Base-by-base conservation (phyloP, 257 asterid species). In the Leptodermis oblonga region DNA sequence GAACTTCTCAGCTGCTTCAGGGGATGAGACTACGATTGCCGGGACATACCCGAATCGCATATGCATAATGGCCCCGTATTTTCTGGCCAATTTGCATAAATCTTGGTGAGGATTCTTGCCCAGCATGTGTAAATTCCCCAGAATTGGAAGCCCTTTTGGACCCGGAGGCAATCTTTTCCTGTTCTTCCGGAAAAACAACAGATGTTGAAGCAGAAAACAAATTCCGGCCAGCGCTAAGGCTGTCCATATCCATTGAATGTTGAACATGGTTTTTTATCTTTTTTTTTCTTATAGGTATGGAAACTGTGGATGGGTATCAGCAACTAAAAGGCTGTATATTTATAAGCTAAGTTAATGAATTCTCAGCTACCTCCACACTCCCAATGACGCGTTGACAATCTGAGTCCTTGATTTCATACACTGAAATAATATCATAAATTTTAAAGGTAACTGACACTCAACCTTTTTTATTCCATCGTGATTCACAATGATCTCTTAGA, bases 1-100 rank as follows among this genome's bases (percentile, higher is more conserved):
- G 54, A 74, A 46, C n/a, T 68, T 54, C 68, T 68, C 64, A 26
- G 62, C 65, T n/a, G 74, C 73, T 20, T 33, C 42, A 9, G 78
- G 71, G 36, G 77, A 62, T 17, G 77, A 73, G 8, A 30, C 77
- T 18, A 73, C 33, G 41, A 65, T 42, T 26, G 64, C 48, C 22
- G 70, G 59, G 28, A 73, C 77, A 6, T 33, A 33, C 4, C 77
- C 73, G 26, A 73, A 63, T 26, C 20, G 62, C 54, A 73, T 5
- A 30, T 48, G 18, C 77, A 73, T 67, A 17, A 73, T 54, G 20
- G 73, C 73, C 22, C 77, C 73, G 11, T 55, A 18, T 55, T 55
- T 55, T 55, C 62, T 55, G 15, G 62, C 62, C 36, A 55, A 26
- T 55, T 26, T 55, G 62, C 62, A 55, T 18, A 55, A 2, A 55